phyloP scores from a whole-genome alignment of 805 yeast species.

The Martiniozyma abietophila region DNA sequence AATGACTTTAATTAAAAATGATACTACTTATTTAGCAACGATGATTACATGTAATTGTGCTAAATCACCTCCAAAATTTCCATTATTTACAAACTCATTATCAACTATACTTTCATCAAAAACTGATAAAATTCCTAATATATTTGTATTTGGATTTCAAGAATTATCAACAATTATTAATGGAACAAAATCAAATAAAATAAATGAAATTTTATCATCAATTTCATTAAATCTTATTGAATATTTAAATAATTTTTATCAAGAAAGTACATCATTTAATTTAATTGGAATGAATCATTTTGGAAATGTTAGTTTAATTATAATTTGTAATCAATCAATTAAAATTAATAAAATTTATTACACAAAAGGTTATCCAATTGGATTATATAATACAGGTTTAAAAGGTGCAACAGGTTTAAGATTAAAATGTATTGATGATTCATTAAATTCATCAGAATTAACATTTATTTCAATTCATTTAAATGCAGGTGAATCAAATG shows the following conservation, averaged over 20 bases:
- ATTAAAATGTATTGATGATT: too few species aligned
- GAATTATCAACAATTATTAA: constrained; percentile 52
- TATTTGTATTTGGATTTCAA: constrained; percentile 58
- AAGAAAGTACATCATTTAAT: constrained; percentile 27
- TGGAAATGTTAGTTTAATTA: constrained; percentile 51
- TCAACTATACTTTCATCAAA: constrained; percentile 8
- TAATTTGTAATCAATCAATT: constrained; percentile 34
- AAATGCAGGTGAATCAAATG: constrained; percentile 66
- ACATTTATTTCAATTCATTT: constrained; percentile 68
- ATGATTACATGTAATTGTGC: constrained; percentile 60
- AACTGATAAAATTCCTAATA: constrained; percentile 30
- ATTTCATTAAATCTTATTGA: constrained; percentile 29
- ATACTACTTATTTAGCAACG: too few species aligned
- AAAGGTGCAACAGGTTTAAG: constrained; percentile 71
- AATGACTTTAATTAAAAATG: too few species aligned
- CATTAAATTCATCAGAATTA: constrained; percentile 29
- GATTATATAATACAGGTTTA: constrained; percentile 49
- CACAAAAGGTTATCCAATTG: constrained; percentile 37
- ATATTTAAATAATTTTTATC: constrained; percentile 29
- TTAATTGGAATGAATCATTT: constrained; percentile 34
- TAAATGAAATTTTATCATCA: constrained; percentile 29
- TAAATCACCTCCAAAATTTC: constrained; percentile 32
- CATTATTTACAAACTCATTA: constrained; percentile 24
- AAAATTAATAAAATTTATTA: constrained; percentile 15
- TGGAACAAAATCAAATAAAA: constrained; percentile 34